Conservation (phyloP, 2,329 filamentous ascomycete genomes). For the Mycogone perniciosa region DNA sequence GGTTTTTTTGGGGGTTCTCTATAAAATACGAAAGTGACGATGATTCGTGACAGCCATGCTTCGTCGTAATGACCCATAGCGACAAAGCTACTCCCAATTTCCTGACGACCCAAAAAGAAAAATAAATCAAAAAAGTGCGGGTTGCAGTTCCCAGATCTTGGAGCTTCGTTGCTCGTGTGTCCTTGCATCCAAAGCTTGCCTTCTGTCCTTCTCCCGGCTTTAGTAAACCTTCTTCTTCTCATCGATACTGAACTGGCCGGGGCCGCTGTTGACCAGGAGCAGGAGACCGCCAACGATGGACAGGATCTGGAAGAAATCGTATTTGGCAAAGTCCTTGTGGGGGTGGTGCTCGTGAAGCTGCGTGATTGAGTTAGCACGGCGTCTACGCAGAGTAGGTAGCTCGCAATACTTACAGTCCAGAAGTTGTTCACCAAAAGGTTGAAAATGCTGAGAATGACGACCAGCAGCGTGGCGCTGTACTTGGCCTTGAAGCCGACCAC, state of each 20-base stretch:
- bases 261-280: slow-evolving; percentile 96
- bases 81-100: slow-evolving; percentile 5
- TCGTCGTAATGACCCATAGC: slow-evolving; percentile 5
- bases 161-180: slow-evolving; percentile 6
- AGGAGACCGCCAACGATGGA: slow-evolving; percentile 96
- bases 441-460: slow-evolving; percentile 92
- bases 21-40: slow-evolving; percentile 9
- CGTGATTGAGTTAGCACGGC: slow-evolving; percentile 6
- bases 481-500: slow-evolving; percentile 99
- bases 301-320: slow-evolving; percentile 99
- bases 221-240: slow-evolving; percentile 99
- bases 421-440: slow-evolving; percentile 99
- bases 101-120: slow-evolving; percentile 6
- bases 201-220: slow-evolving; percentile 5
- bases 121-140: slow-evolving; percentile 3
- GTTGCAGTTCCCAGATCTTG: slow-evolving; percentile 6
- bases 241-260: slow-evolving; percentile 94
- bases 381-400: neutral
- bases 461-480: slow-evolving; percentile 92
- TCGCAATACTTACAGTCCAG: slow-evolving; percentile 72
- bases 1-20: neutral
- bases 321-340: slow-evolving; percentile 99
- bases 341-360: slow-evolving; percentile 96
- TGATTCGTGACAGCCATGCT: slow-evolving; percentile 5
- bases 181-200: slow-evolving; percentile 8